Base-by-base conservation (phyloP, 2,329 filamentous ascomycete species). In the Coniochaeta sp. region DNA sequence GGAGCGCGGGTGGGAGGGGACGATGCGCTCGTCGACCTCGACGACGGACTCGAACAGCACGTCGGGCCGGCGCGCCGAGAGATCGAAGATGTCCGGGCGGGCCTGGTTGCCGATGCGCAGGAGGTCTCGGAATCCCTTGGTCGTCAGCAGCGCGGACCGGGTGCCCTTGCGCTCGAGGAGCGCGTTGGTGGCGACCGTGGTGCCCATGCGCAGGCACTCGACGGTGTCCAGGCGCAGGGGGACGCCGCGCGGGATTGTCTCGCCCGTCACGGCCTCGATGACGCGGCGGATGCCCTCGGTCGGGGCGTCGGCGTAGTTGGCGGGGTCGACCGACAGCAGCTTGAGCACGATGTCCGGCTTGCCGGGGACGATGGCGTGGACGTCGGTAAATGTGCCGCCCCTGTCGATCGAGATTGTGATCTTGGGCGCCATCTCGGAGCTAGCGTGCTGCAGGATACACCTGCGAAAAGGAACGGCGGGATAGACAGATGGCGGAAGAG, bases 321-420 rank as follows among this genome's bases (percentile, higher is more conserved):
- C 74, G 0, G 86, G 87, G 65, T 89, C 86, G 64, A 86, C 85
- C 0, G 86, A 89, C 28, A 89, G 79, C 0, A 89, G 77, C 71
- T 89, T 89, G 71, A 89, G 86, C 58, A 89, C 71, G 36, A 88
- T 77, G 66, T 89, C 85, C 71, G 88, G 85, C 71, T 84, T 79
- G 77, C 28, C 79, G 80, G 62, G 84, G 82, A 26, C 83, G 80
- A 65, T 85, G 86, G 63, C 85, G 82, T 22, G 87, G 79, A 70
- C 85, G 69, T 89, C 86, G 50, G 85, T 88, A 71, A 89, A 88
- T 32, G 85, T 88, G 55, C 85, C 85, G 61, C 85, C 86, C 62
- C 85, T 81, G 76, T 85, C 68, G 24, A 57, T 57, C 19, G 50
- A 59, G 36, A 59, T 59, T 22, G 58, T 59, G 24, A 59, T 59